A percentile compares a stretch with the other conserved stretches of the same genome.
Conservation (phyloP, 169 alveolate genomes). For the Cryptosporidium felis region DNA sequence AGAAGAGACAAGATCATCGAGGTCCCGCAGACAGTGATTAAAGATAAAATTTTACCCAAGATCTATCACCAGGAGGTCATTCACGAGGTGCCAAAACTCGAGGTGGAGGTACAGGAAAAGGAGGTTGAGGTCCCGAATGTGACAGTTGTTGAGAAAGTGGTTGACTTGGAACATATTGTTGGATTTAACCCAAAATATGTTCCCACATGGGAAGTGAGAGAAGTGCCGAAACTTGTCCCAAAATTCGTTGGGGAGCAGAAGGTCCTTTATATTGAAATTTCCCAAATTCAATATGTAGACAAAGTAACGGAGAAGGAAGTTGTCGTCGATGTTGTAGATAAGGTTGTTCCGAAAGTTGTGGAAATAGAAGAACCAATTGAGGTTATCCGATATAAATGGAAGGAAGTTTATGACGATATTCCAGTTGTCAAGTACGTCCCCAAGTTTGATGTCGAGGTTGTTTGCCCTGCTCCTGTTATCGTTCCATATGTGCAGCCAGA, state of each 20-base stretch:
- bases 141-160: constrained; percentile 78
- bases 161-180: constrained; percentile 81
- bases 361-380: constrained; percentile 84
- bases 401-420: constrained; percentile 84
- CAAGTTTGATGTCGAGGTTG: constrained; percentile 85
- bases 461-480: constrained; percentile 86
- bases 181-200: constrained; percentile 85
- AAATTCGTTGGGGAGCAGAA: constrained; percentile 86
- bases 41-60: constrained; percentile 82
- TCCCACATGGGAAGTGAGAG: constrained; percentile 86
- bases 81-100: constrained; percentile 85
- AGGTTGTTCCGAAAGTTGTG: constrained; percentile 83
- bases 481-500: constrained; percentile 85
- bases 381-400: constrained; percentile 85
- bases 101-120: constrained; percentile 79
- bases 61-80: constrained; percentile 82
- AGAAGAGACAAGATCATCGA: constrained; percentile 83
- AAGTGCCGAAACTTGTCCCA: constrained; percentile 84
- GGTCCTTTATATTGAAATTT: constrained; percentile 83
- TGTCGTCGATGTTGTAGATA: constrained; percentile 85
- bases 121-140: constrained; percentile 78
- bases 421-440: constrained; percentile 87
- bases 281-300: constrained; percentile 83
- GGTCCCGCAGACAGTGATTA: constrained; percentile 80
- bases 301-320: constrained; percentile 85